Percentiles rank a stretch among this genome's conserved stretches.
Conservation (phyloP, 2,329 filamentous ascomycete genomes). For the Tolypocladium paradoxum region DNA sequence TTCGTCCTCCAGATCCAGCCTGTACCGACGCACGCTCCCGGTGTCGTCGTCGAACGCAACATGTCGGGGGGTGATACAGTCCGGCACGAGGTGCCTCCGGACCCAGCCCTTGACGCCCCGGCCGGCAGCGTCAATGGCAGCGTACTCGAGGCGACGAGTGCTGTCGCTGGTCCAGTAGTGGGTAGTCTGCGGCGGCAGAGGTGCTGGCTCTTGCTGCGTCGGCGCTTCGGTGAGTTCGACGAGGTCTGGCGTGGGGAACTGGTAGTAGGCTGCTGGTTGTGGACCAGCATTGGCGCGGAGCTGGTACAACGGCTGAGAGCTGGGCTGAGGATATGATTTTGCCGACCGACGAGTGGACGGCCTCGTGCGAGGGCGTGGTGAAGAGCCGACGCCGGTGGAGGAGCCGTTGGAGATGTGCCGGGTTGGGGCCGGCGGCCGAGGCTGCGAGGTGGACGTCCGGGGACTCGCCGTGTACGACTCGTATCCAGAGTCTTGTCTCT, state of each 20-base stretch:
- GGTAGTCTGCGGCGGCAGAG: constrained; percentile 42
- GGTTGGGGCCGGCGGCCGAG: constrained; percentile 14
- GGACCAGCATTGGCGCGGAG: constrained; percentile 20
- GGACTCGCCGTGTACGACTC: constrained; percentile 34
- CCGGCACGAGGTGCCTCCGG: constrained; percentile 44
- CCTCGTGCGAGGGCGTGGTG: constrained; percentile 24
- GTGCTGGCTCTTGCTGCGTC: constrained; percentile 4
- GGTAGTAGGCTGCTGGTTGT: constrained; percentile 32
- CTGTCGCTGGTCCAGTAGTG: constrained; percentile 59
- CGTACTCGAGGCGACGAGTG: constrained; percentile 53
- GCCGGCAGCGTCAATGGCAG: constrained; percentile 53
- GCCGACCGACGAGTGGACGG: constrained; percentile 30
- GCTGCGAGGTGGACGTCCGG: constrained; percentile 24
- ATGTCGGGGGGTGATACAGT: constrained; percentile 47
- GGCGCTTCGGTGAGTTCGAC: constrained; percentile 14
- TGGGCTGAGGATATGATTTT: constrained; percentile 21
- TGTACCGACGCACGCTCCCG: constrained; percentile 52
- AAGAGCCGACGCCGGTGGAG: constrained; percentile 10
- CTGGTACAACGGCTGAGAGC: constrained; percentile 23
- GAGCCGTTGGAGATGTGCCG: constrained; percentile 25
- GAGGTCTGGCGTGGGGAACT: constrained; percentile 36
- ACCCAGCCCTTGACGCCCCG: constrained; percentile 51
- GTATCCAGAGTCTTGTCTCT: constrained; percentile 48
- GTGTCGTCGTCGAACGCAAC: constrained; percentile 50
- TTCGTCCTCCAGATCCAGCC: constrained; percentile 44